Evolutionary conservation across 768 basidiomycete genomes (phyloP).

Genomic region (Fibroporia radiculosa): DNA sequence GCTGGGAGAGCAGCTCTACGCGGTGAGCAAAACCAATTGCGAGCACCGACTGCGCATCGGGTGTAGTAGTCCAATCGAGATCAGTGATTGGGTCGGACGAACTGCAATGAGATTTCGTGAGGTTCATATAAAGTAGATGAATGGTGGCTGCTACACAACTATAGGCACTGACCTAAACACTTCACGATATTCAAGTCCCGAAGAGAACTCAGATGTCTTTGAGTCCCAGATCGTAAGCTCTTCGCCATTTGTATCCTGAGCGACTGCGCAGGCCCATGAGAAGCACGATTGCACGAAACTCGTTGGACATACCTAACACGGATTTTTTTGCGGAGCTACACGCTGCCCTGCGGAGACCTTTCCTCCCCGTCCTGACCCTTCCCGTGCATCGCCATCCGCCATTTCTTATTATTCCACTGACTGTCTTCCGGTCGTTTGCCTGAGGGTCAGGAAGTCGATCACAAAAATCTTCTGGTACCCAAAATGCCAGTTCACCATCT

Average conservation of each 20-base stretch:
- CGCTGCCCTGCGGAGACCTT: conserved; percentile 57
- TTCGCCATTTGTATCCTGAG: conserved; percentile 48
- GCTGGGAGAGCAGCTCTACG: conserved; percentile 84
- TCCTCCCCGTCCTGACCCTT: conserved; percentile 63
- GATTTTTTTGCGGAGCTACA: conserved; percentile 93
- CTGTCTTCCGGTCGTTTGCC: not conserved
- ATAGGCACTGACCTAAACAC: conserved; percentile 45
- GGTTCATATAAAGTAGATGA: not conserved
- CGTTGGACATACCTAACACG: conserved; percentile 62
- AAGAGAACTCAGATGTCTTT: conserved; percentile 86
- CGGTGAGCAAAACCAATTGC: conserved; percentile 80
- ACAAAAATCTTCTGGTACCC: conserved; percentile 48
- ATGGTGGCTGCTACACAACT: not conserved
- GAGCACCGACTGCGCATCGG: conserved; percentile 82
- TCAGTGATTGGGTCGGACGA: conserved; percentile 60
- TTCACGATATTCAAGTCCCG: conserved; percentile 73
- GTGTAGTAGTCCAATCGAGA: conserved; percentile 90
- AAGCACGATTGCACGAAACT: no score
- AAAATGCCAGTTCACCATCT: conserved; percentile 79
- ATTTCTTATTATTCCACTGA: conserved; percentile 1
- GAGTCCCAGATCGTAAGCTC: conserved; percentile 97
- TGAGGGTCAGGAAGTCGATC: not conserved
- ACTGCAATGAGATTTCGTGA: conserved; percentile 12
- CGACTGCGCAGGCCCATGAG: conserved; percentile 47
- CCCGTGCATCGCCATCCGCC: conserved; percentile 61